Percentiles rank a stretch among this genome's conserved stretches.
Conservation (phyloP, 1,284 basidiomycete species). For the Trichosporon ovoides region DNA sequence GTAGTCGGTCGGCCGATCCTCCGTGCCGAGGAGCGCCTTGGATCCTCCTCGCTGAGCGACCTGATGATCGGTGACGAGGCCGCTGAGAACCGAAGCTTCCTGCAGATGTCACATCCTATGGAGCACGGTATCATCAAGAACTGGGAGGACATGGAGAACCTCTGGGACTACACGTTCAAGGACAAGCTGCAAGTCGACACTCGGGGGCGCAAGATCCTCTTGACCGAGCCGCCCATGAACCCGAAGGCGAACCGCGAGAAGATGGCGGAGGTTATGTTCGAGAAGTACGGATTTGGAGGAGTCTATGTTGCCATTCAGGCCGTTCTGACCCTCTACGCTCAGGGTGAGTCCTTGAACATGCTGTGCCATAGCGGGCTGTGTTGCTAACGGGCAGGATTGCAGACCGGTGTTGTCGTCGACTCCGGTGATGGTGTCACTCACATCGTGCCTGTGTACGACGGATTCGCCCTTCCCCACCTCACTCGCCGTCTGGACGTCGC, state of each 20-base stretch:
- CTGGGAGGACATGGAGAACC: constrained; percentile 97
- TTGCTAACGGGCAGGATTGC: constrained; percentile 62
- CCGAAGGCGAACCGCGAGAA: constrained; percentile 85
- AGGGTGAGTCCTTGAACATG: constrained; percentile 61
- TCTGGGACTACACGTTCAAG: constrained; percentile 98
- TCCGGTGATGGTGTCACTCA: constrained; percentile 99
- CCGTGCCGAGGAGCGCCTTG: constrained; percentile 90
- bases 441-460: constrained; percentile 97
- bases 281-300: constrained; percentile 93
- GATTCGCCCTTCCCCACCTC: constrained; percentile 89
- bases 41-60: constrained; percentile 79
- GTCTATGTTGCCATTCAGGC: constrained; percentile 99
- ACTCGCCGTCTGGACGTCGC: constrained; percentile 94
- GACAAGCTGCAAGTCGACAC: constrained; percentile 91
- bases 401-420: constrained; percentile 97
- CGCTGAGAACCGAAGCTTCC: constrained; percentile 84
- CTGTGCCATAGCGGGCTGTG: too few species aligned
- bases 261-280: constrained; percentile 99
- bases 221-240: constrained; percentile 99
- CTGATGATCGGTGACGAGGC: constrained; percentile 98
- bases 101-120: constrained; percentile 97
- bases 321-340: constrained; percentile 93
- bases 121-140: constrained; percentile 98
- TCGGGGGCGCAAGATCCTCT: constrained; percentile 78
- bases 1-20: constrained; percentile 95